Conservation (phyloP, 768 basidiomycete species). For the Daedalea quercina region DNA sequence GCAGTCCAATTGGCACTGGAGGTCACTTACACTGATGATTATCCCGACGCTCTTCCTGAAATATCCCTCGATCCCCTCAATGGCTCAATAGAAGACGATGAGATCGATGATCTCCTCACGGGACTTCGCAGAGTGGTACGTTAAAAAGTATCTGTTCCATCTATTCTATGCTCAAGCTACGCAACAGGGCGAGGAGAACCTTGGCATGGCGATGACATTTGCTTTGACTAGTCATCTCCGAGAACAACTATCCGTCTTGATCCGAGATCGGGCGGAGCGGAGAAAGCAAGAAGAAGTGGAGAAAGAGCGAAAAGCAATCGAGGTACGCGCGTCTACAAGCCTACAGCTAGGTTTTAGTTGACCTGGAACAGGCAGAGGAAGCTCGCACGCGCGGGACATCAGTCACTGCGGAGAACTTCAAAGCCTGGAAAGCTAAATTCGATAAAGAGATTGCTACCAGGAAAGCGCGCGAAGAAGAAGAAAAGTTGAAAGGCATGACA, state of each 20-base stretch:
- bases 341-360: background rate
- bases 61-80: slow-evolving; percentile 56
- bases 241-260: slow-evolving; percentile 63
- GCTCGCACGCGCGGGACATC: slow-evolving; percentile 87
- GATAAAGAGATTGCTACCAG: slow-evolving; percentile 57
- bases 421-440: slow-evolving; percentile 73
- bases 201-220: slow-evolving; percentile 98
- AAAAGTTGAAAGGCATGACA: slow-evolving; percentile 58
- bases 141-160: slow-evolving; percentile 1
- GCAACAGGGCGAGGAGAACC: slow-evolving; percentile 69
- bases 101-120: slow-evolving; percentile 46
- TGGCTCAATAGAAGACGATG: slow-evolving; percentile 55
- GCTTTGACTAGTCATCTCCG: slow-evolving; percentile 82
- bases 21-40: slow-evolving; percentile 73
- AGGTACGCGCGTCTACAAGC: slow-evolving; percentile 40
- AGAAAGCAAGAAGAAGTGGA: slow-evolving; percentile 60
- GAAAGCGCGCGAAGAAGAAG: slow-evolving; percentile 72
- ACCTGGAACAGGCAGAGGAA: slow-evolving; percentile 64
- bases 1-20: slow-evolving; percentile 69
- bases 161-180: background rate
- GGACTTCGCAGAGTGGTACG: slow-evolving; percentile 54
- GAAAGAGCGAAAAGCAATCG: slow-evolving; percentile 64
- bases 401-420: slow-evolving; percentile 79
- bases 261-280: slow-evolving; percentile 51
- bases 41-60: slow-evolving; percentile 79